Base-by-base conservation (phyloP, 2,329 filamentous ascomycete genomes). In the Drechslerella stenobrocha region DNA sequence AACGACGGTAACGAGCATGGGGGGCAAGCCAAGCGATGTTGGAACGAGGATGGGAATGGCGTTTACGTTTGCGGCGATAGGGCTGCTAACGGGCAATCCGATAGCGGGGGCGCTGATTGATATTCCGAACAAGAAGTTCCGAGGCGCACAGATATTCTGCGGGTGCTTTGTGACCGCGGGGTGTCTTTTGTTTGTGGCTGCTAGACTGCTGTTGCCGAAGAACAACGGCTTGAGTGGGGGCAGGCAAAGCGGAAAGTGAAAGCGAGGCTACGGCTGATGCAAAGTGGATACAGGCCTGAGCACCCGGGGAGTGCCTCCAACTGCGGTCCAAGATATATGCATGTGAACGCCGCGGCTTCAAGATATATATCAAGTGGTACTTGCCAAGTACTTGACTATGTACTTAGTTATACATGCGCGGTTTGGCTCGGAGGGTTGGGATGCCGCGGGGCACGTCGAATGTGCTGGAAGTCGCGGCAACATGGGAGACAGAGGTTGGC, bases 1-100 rank as follows among this genome's bases (percentile, higher is more conserved):
- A 1, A 76, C 78, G 0, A 77, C 78, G 0, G 72, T 81, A 9
- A 76, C 77, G 1, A 75, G 74, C 26, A 73, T 81, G 23, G 58
- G 57, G 6, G 64, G 57, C 2, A 61, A 57, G 22, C 52, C 45
- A 37, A 56, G 30, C 18, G 64, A 69, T 34, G 35, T 69, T 13
- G 64, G 64, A 11, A 69, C 58, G 6, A 53, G 64, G 15, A n/a
- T 69, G 46, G 64, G 64, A 2, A 63, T 69, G 64, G 52, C 48
- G 18, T 69, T 61, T 42, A 63, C 52, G 8, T 61, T 69, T 44
- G 64, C 57, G 20, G 64, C 56, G 26, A 46, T 24, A 15, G 64
- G 64, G 24, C 26, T 69, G 24, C 44, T 69, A 37, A 69, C 51
- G 13, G 64, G 64, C 7, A 69, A 69, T 53, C 64, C 64, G 30